These are phyloP conservation scores for Quercus variabilis DNA, from an alignment of 306 rosid genomes.

Conservation along the genomic window DNA sequence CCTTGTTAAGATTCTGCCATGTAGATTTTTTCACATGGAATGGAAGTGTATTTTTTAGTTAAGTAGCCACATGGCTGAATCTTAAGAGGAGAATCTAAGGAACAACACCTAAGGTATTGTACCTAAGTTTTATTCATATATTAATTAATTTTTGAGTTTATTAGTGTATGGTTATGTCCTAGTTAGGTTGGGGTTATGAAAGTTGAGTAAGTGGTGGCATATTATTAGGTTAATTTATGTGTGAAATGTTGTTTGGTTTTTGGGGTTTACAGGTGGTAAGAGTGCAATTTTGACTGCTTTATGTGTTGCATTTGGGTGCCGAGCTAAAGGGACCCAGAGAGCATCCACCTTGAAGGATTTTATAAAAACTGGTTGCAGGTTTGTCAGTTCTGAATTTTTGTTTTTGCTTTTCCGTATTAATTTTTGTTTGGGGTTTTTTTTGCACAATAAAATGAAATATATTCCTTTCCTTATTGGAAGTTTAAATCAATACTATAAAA, in stretches of 20 bases:
- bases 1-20: rapidly evolving
- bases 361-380: constrained; percentile 86
- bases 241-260: neutral
- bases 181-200: neutral
- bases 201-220: neutral
- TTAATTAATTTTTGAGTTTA: neutral
- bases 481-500: neutral
- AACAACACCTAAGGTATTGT: rapidly evolving
- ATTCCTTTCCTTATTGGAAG: neutral
- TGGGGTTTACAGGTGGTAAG: constrained; percentile 72
- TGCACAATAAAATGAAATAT: neutral
- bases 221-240: neutral
- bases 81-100: rapidly evolving
- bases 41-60: no score
- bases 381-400: neutral
- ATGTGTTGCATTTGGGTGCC: constrained; percentile 89
- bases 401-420: neutral
- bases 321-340: constrained; percentile 88
- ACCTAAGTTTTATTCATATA: no score
- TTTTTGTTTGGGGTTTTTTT: neutral
- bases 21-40: no score
- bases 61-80: no score
- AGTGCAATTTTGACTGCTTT: constrained; percentile 87
- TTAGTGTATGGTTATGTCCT: neutral
- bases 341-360: constrained; percentile 76